phyloP scores from a whole-genome alignment of 2,329 filamentous ascomycete species.

The Colletotrichum tropicale region DNA sequence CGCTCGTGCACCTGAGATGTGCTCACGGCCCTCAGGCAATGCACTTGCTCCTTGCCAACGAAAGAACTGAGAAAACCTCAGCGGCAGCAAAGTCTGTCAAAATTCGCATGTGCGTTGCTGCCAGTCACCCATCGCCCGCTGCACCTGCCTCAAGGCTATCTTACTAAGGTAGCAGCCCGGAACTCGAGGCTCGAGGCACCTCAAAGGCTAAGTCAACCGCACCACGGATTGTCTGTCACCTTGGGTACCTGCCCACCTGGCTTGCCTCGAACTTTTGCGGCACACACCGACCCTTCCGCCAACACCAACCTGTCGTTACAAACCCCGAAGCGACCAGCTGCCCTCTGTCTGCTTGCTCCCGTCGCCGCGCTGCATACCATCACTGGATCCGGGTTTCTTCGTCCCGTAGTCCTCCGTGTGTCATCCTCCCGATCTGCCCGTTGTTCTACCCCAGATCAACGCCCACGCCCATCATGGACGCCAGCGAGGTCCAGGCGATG shows the following conservation, averaged over 20 bases:
- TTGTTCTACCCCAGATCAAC: background rate
- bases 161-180: background rate
- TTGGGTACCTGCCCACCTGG: background rate
- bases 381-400: background rate
- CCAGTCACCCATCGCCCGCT: background rate
- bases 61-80: background rate
- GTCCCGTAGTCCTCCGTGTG: background rate
- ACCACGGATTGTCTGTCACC: background rate
- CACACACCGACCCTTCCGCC: background rate
- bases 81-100: background rate
- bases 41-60: background rate
- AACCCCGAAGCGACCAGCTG: background rate
- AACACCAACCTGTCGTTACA: background rate
- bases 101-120: background rate
- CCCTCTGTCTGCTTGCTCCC: background rate
- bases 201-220: background rate
- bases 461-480: slow-evolving; percentile 56
- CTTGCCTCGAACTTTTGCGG: background rate
- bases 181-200: background rate
- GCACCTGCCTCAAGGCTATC: background rate
- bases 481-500: slow-evolving; percentile 64
- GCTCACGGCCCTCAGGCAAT: background rate
- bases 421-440: background rate
- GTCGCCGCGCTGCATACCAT: background rate
- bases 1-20: background rate